Conservation (phyloP, 306 rosid genomes). For the Vigna trinervia region DNA sequence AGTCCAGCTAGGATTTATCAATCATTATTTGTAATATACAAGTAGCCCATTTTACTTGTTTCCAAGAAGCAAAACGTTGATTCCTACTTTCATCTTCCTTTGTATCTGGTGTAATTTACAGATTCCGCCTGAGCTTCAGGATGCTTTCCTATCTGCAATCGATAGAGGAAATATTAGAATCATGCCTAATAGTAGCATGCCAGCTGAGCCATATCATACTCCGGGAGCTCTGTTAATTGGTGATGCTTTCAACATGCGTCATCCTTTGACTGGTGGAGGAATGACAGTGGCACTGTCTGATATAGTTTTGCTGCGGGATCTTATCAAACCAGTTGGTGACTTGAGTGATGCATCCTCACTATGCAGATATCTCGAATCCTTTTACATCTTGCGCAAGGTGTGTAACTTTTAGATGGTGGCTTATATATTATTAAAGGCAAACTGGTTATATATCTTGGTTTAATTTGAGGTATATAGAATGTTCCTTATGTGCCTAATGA, state of each 20-base stretch:
- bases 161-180: conserved; percentile 59
- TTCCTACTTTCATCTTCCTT: conserved; percentile 10
- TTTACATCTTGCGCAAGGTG: conserved; percentile 65
- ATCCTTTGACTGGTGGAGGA: conserved; percentile 76
- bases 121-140: conserved; percentile 61
- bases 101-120: conserved; percentile 34
- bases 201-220: conserved; percentile 57
- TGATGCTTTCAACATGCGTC: conserved; percentile 74
- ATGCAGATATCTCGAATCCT: conserved; percentile 60
- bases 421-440: background rate
- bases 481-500: background rate
- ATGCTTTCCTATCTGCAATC: conserved; percentile 58
- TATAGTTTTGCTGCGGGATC: conserved; percentile 59
- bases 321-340: conserved; percentile 52
- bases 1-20: background rate
- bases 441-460: conserved; percentile 3
- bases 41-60: background rate
- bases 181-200: conserved; percentile 66
- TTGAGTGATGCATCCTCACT: conserved; percentile 53
- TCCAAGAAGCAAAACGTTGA: background rate
- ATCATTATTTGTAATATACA: background rate
- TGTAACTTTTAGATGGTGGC: conserved; percentile 1
- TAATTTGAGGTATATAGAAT: conserved; percentile 3
- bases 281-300: conserved; percentile 79
- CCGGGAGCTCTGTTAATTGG: conserved; percentile 74